Conservation (phyloP, 2,329 filamentous ascomycete genomes). For the Diaporthe sp. region DNA sequence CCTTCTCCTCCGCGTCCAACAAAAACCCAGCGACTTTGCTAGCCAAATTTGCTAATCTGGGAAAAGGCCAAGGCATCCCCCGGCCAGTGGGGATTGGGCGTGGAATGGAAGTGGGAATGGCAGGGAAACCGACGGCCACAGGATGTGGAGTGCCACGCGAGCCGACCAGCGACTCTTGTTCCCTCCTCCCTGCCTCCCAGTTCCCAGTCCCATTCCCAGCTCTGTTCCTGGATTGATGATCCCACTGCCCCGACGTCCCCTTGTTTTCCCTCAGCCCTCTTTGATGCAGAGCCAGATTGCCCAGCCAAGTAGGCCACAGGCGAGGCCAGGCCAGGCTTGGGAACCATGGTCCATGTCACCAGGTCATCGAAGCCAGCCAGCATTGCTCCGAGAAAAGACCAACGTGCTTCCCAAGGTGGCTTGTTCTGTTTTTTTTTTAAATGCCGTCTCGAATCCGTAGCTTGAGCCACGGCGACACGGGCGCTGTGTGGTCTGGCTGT, state of each 20-base stretch:
- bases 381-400: not conserved
- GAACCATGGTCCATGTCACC: not conserved
- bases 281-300: not conserved
- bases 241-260: constrained; percentile 18
- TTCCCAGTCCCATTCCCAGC: not conserved
- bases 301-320: not conserved
- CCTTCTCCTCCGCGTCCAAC: constrained; percentile 1
- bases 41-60: constrained; percentile 40
- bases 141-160: constrained; percentile 40
- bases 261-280: constrained; percentile 22
- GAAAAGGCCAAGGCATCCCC: constrained; percentile 36
- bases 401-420: not conserved
- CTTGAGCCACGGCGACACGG: not conserved
- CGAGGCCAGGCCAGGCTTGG: not conserved
- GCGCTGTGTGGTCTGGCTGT: too few relatives aligned
- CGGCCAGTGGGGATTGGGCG: constrained; percentile 10
- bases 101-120: constrained; percentile 22
- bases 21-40: constrained; percentile 5
- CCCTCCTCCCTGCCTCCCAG: not conserved
- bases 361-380: not conserved
- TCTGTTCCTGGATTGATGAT: constrained; percentile 29
- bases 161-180: constrained; percentile 15
- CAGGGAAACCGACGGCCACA: constrained; percentile 28
- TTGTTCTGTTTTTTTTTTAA: not conserved
- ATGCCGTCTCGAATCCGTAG: not conserved